phyloP scores from a whole-genome alignment of 108 stramenopile genomes.

The Mediolabrus comicus region DNA sequence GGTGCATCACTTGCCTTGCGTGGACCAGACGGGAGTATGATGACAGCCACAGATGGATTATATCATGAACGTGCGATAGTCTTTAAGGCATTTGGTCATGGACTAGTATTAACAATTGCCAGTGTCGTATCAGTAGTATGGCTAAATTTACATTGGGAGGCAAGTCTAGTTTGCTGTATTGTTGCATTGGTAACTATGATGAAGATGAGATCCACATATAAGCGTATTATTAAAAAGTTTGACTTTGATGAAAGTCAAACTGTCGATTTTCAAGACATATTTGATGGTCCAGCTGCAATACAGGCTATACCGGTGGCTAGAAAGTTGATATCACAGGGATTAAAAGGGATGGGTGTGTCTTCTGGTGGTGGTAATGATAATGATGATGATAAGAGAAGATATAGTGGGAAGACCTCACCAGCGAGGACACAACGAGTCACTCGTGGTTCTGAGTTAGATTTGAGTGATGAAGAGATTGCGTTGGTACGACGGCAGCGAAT shows the following conservation, averaged over 20 bases:
- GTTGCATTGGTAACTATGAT: conserved; percentile 55
- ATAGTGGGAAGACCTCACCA: neutral
- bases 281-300: conserved; percentile 78
- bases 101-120: conserved; percentile 57
- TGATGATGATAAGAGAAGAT: neutral
- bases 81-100: conserved; percentile 73
- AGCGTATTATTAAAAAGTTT: conserved; percentile 64
- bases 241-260: conserved; percentile 82
- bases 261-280: conserved; percentile 82
- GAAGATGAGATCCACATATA: conserved; percentile 62
- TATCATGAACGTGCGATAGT: conserved; percentile 75
- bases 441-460: neutral
- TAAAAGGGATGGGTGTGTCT: neutral
- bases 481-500: conserved; percentile 10
- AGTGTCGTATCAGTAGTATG: conserved; percentile 56
- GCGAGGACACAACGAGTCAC: no score
- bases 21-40: conserved; percentile 91
- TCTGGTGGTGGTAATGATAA: neutral
- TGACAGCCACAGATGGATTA: conserved; percentile 88
- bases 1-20: conserved; percentile 84
- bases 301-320: conserved; percentile 31
- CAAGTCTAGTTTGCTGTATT: conserved; percentile 62
- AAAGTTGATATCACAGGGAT: neutral
- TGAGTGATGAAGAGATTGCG: conserved; percentile 16
- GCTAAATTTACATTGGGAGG: conserved; percentile 77